phyloP scores from a whole-genome alignment of 805 yeast genomes.

The Saccharomycopsis sp. region DNA sequence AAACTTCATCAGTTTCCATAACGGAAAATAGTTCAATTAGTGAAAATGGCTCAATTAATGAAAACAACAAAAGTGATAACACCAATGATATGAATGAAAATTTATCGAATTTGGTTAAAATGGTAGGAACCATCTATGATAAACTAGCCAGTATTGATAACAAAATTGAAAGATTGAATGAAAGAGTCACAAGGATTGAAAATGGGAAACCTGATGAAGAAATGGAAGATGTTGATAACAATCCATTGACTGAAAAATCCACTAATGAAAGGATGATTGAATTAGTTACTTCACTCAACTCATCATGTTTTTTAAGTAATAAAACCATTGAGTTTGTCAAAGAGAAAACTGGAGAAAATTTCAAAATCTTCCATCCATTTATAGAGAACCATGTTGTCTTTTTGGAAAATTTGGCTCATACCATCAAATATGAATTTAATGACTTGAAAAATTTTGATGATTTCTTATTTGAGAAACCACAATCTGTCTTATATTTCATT shows the following conservation, averaged over 20 bases:
- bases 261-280: not conserved
- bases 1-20: not conserved
- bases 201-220: not conserved
- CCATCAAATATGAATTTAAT: conserved; percentile 9
- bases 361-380: conserved; percentile 8
- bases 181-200: not conserved
- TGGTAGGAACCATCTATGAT: not conserved
- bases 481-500: conserved; percentile 1
- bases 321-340: conserved; percentile 6
- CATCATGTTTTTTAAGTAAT: not conserved
- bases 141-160: not conserved
- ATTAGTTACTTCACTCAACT: not conserved
- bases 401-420: conserved; percentile 1
- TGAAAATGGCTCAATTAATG: not conserved
- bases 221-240: not conserved
- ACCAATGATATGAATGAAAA: not conserved
- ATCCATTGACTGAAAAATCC: no score
- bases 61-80: no score
- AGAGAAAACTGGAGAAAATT: conserved; percentile 6
- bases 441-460: conserved; percentile 1
- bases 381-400: conserved; percentile 2
- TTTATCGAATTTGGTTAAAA: not conserved
- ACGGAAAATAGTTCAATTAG: not conserved
- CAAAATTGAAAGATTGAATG: not conserved
- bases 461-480: not conserved